Conservation (phyloP, 2,329 filamentous ascomycete species). For the Aspergillus awamori region DNA sequence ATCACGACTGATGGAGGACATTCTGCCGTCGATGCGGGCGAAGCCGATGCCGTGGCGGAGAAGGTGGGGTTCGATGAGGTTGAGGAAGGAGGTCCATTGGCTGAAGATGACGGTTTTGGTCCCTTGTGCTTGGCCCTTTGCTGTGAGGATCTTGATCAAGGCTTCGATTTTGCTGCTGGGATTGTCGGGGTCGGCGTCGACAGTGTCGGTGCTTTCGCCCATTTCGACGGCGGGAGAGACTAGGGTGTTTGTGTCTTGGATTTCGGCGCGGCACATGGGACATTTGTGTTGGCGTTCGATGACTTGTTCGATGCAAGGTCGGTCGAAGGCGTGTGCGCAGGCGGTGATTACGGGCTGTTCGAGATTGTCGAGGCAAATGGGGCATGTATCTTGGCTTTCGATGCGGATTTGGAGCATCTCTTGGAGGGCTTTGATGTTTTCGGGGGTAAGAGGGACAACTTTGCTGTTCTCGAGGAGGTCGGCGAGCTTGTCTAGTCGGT, state of each 20-base stretch:
- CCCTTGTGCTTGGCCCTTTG: conserved; percentile 63
- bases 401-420: conserved; percentile 75
- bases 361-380: conserved; percentile 75
- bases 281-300: conserved; percentile 78
- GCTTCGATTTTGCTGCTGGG: conserved; percentile 83
- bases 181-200: conserved; percentile 62
- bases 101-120: conserved; percentile 83
- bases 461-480: conserved; percentile 68
- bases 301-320: conserved; percentile 71
- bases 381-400: conserved; percentile 79
- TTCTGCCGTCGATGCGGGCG: conserved; percentile 77
- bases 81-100: conserved; percentile 78
- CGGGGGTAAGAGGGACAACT: conserved; percentile 69
- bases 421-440: conserved; percentile 73
- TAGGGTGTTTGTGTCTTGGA: conserved; percentile 63
- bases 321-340: conserved; percentile 81
- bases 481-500: conserved; percentile 73
- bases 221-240: conserved; percentile 67
- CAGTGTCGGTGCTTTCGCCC: conserved; percentile 51
- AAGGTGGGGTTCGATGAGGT: conserved; percentile 73
- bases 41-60: conserved; percentile 62
- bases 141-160: conserved; percentile 72
- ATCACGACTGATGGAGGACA: conserved; percentile 73
- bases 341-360: conserved; percentile 77
- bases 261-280: conserved; percentile 76